A percentile compares a stretch with the other conserved stretches of the same genome.
Conservation (phyloP, 129 eudicot species). For the Logfia minima region DNA sequence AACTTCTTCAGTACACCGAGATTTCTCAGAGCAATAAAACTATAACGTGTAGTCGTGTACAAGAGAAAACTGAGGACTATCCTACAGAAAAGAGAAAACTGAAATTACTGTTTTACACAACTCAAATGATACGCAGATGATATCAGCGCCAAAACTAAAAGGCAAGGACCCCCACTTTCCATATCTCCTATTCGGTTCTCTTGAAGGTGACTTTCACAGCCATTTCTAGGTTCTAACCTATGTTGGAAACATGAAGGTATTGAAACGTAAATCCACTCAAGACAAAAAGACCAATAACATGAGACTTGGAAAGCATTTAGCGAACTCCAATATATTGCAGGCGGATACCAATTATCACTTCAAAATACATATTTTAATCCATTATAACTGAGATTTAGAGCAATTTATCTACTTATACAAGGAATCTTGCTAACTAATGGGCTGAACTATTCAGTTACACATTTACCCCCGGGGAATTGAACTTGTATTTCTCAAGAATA, state of each 20-base stretch:
- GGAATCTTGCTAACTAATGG: slow-evolving; percentile 41
- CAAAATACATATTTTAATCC: slow-evolving; percentile 35
- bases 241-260: neutral
- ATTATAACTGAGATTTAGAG: slow-evolving; percentile 23
- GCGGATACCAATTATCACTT: slow-evolving; percentile 24
- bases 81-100: neutral
- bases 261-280: neutral
- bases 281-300: neutral
- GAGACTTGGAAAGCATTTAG: slow-evolving; percentile 1
- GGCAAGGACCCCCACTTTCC: neutral
- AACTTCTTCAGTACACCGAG: neutral
- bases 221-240: neutral
- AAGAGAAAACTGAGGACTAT: neutral
- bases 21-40: neutral
- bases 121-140: neutral
- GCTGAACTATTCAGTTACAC: slow-evolving; percentile 45
- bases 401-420: slow-evolving; percentile 38
- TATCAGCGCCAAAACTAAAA: neutral
- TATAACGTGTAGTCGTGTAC: neutral
- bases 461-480: slow-evolving; percentile 26
- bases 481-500: slow-evolving; percentile 51
- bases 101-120: neutral
- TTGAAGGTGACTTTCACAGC: neutral
- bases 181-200: neutral
- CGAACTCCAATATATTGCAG: slow-evolving; percentile 20